Percentiles rank a stretch among this genome's conserved stretches.
phyloP scores from a whole-genome alignment of 2,329 filamentous ascomycete genomes.

The Plenodomus lindquistii region DNA sequence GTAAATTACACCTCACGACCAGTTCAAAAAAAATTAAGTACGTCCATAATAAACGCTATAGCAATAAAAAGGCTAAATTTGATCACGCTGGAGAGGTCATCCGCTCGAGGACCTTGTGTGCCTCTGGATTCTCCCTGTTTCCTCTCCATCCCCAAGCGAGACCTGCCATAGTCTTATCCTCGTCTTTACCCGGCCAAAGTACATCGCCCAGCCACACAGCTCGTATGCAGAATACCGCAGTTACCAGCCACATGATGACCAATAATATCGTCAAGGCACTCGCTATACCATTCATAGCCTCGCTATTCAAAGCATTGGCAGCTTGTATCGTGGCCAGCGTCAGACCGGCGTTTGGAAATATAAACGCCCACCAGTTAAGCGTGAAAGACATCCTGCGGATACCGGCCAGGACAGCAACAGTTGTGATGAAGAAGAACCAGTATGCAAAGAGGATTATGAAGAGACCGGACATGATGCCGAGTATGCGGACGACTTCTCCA shows the following conservation, averaged over 20 bases:
- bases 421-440: conserved; percentile 56
- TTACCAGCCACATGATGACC: conserved; percentile 60
- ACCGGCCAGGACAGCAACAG: conserved; percentile 44
- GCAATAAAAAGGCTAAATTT: background rate
- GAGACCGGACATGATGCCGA: conserved; percentile 51
- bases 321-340: conserved; percentile 63
- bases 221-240: conserved; percentile 53
- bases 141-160: conserved; percentile 30
- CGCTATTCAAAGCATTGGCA: conserved; percentile 57
- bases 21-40: background rate
- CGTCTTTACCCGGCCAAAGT: conserved; percentile 56
- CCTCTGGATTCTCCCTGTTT: conserved; percentile 21
- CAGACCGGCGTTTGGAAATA: conserved; percentile 69
- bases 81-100: background rate
- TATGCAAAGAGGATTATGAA: conserved; percentile 55
- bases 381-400: conserved; percentile 46
- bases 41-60: background rate
- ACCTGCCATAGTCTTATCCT: conserved; percentile 35
- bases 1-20: conserved; percentile 2
- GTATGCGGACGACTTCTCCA: conserved; percentile 45
- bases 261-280: conserved; percentile 61
- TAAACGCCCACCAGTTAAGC: conserved; percentile 60
- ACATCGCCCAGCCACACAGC: conserved; percentile 58
- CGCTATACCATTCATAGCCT: conserved; percentile 57
- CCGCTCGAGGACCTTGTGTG: conserved; percentile 5